These are phyloP conservation scores for Populus trichocarpa DNA, from an alignment of 441 rosid species.

Conservation along the genomic window DNA sequence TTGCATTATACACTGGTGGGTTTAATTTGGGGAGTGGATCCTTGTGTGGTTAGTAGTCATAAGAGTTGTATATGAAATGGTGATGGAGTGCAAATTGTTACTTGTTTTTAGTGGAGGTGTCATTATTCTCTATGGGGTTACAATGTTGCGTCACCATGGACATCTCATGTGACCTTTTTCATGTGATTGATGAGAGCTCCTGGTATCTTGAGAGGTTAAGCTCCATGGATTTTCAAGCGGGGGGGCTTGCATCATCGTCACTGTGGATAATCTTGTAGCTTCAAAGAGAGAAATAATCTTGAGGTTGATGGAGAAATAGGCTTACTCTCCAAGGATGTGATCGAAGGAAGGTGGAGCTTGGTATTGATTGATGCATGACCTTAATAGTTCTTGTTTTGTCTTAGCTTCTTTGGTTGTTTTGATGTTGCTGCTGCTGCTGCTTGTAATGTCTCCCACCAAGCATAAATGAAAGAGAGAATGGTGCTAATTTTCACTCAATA, in stretches of 20 bases:
- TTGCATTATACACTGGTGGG: background rate
- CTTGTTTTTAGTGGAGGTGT: conserved; percentile 23
- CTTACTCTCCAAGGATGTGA: background rate
- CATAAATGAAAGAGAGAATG: background rate
- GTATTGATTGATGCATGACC: conserved; percentile 17
- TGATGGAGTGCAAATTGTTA: conserved; percentile 21
- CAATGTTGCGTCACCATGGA: conserved; percentile 23
- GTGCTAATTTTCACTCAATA: background rate
- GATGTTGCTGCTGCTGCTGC: background rate
- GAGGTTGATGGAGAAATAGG: conserved; percentile 13
- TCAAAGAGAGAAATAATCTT: background rate
- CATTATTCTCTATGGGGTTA: conserved; percentile 14
- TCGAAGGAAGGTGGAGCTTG: background rate
- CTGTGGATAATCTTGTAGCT: background rate
- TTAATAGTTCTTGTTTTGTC: background rate
- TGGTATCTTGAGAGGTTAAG: background rate
- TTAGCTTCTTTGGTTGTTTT: background rate
- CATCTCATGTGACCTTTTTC: conserved; percentile 24
- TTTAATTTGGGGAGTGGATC: background rate
- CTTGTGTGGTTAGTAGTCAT: background rate
- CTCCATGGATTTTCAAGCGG: background rate
- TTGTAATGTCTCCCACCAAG: background rate
- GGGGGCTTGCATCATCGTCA: background rate
- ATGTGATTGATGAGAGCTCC: conserved; percentile 6
- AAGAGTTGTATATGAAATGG: background rate